A percentile compares a stretch with the other conserved stretches of the same genome.
Evolutionary conservation across 257 asterid species (phyloP).

Genomic region (Verbena officinalis): DNA sequence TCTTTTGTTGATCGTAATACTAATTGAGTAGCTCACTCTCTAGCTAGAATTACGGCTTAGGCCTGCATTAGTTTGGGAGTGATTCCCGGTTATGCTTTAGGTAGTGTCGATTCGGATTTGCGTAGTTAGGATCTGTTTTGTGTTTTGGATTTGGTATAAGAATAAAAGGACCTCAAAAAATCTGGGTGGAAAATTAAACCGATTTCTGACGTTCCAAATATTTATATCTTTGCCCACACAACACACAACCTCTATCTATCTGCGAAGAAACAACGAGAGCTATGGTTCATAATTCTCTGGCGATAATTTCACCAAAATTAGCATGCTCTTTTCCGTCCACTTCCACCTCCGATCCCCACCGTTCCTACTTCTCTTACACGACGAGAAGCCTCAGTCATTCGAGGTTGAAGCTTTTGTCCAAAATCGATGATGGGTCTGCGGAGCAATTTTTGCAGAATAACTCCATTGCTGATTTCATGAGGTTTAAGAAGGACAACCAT

Average conservation of each 20-base stretch:
- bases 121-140: too few relatives aligned
- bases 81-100: too few relatives aligned
- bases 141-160: too few relatives aligned
- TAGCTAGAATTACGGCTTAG: too few relatives aligned
- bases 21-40: too few relatives aligned
- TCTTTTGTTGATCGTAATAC: too few relatives aligned
- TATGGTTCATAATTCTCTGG: constrained; percentile 56
- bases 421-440: constrained; percentile 48
- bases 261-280: constrained; percentile 28
- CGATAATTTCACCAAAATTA: constrained; percentile 50
- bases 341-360: constrained; percentile 42
- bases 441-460: constrained; percentile 66
- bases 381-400: constrained; percentile 32
- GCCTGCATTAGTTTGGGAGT: too few relatives aligned
- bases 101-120: too few relatives aligned
- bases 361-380: constrained; percentile 21
- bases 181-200: too few relatives aligned
- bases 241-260: constrained; percentile 34
- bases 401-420: constrained; percentile 40
- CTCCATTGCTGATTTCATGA: constrained; percentile 94
- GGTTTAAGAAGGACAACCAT: constrained; percentile 54
- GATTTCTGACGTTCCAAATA: too few relatives aligned
- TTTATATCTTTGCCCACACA: neutral
- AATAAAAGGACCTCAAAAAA: too few relatives aligned
- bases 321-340: constrained; percentile 46